A percentile compares a stretch with the other conserved stretches of the same genome.
Evolutionary conservation across 1,284 basidiomycete species (phyloP).

Genomic region (Leccinum subspadiceum): DNA sequence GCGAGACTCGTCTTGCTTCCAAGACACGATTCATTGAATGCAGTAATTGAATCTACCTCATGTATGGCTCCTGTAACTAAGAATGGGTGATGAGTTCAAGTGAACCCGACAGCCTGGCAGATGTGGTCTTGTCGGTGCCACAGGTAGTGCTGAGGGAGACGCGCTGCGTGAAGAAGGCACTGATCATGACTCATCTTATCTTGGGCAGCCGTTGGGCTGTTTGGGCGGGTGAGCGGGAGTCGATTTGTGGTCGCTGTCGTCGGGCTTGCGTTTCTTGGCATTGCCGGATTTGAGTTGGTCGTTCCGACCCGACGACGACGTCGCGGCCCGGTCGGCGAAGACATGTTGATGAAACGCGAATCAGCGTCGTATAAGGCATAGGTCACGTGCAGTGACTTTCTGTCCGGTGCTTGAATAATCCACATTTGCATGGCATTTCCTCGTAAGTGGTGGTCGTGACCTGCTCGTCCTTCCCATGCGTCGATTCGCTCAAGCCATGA

Average conservation of each 20-base stretch:
- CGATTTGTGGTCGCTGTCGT: slow-evolving; percentile 22
- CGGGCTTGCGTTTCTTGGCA: not conserved
- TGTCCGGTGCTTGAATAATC: too few relatives aligned
- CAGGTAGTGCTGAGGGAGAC: slow-evolving; percentile 33
- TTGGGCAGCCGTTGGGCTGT: slow-evolving; percentile 28
- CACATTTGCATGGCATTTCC: too few relatives aligned
- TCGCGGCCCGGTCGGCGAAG: slow-evolving; percentile 13
- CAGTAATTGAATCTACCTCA: too few relatives aligned
- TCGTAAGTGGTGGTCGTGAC: not conserved
- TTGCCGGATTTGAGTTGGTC: too few relatives aligned
- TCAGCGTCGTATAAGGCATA: not conserved
- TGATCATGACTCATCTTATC: slow-evolving; percentile 23
- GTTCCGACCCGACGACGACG: not conserved
- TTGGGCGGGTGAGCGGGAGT: slow-evolving; percentile 25
- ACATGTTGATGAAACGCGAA: not conserved
- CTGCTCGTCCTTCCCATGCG: slow-evolving; percentile 12
- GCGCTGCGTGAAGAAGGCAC: slow-evolving; percentile 45
- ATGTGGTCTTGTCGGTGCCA: slow-evolving; percentile 32
- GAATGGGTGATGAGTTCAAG: too few relatives aligned
- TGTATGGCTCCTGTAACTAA: too few relatives aligned
- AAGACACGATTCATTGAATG: too few relatives aligned
- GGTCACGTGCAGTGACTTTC: slow-evolving; percentile 28
- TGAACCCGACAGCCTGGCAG: slow-evolving; percentile 2
- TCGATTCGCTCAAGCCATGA: slow-evolving; percentile 3
- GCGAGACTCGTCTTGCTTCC: too few relatives aligned